Evolutionary conservation across 2,329 filamentous ascomycete species (phyloP), one percentile per base, ranked within the genome.

Genomic region (Aspergillus proliferans): DNA sequence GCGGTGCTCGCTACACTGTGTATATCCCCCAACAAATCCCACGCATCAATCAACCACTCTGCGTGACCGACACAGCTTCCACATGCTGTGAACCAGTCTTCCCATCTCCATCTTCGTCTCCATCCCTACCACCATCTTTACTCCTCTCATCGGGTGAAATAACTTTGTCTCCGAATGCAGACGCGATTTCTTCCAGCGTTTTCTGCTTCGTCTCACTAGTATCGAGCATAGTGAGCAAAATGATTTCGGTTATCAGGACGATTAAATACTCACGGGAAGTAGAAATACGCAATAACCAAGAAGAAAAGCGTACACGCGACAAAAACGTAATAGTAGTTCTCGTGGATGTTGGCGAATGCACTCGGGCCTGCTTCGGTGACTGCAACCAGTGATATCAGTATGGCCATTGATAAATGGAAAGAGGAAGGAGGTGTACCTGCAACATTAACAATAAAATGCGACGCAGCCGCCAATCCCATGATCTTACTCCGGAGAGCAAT

Each of bases 271-370:
- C 62, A 75, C 63, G 78, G 78, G 62, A 80, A 81, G 58, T 74
- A 81, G 45, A 80, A 70, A 58, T 77, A 81, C 0, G 75, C 77
- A 21, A 80, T 53, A 2, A 71, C 61, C 0, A 80, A 58, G 63
- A 80, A 82, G 63, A 80, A 73, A 1, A 65, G 22, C 2, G 75
- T 74, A 55, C 78, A 81, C 4, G 56, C 73, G 2, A 81, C 77
- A 51, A 82, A 82, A 15, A 82, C 78, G 51, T 81, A 82, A 60
- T 82, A 82, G 60, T 81, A 82, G 53, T 81, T 82, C 55, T 82
- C 73, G n/a, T 70, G 59, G 47, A 82, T 82, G 40, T 72, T 79
- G 12, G 76, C 75, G 55, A 82, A 81, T 0, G 79, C 78, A 46
- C 70, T 78, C 0, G 78, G 78, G 0, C 78, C 78, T 6, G 76